Evolutionary conservation across 2,329 filamentous ascomycete species (phyloP), one percentile per base, ranked within the genome.

Genomic region (Cladophialophora bantiana): DNA sequence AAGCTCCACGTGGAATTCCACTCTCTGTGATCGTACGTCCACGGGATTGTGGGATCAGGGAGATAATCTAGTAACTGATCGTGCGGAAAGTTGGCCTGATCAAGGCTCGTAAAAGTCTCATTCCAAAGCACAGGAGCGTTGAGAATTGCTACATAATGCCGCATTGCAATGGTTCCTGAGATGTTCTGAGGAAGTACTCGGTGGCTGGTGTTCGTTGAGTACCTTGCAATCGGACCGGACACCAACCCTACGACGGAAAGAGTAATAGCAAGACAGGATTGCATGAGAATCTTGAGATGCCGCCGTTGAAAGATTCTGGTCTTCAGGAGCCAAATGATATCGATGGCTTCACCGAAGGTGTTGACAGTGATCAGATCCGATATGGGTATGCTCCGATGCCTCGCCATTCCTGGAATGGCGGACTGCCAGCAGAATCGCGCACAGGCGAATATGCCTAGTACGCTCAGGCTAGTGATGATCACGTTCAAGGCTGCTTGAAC

Each of bases 1-100:
- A 68, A 34, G 7, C 32, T n/a, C 66, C 66, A 68, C 38, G 42
- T 68, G 18, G 48, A 61, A 57, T 68, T 68, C 62, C 62, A 68
- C 56, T 68, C 42, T 6, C n/a, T 34, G 26, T 10, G 26, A 5
- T 32, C 59, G 53, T 68, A 68, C n/a, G 38, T 12, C 66, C 66
- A 68, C 5, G 15, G 20, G 55, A 64, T 57, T 13, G 35, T 12
- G 10, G 66, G 40, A 31, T 68, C 58, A 9, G 66, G 66, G 32
- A 64, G 54, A 40, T 65, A 68, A 32, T 68, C 66, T 13, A 62
- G 32, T 7, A 68, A 34, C 59, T 65, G 45, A 20, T 61, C 40
- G 32, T 52, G 57, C 3, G 62, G 66, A 35, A 68, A 65, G 10
- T 55, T 18, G 6, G 66, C 62, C 15, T 57, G 54, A 15, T 65